A percentile compares a stretch with the other conserved stretches of the same genome.
Conservation (phyloP, 2,329 filamentous ascomycete species). For the Hypoxylon rubiginosum region DNA sequence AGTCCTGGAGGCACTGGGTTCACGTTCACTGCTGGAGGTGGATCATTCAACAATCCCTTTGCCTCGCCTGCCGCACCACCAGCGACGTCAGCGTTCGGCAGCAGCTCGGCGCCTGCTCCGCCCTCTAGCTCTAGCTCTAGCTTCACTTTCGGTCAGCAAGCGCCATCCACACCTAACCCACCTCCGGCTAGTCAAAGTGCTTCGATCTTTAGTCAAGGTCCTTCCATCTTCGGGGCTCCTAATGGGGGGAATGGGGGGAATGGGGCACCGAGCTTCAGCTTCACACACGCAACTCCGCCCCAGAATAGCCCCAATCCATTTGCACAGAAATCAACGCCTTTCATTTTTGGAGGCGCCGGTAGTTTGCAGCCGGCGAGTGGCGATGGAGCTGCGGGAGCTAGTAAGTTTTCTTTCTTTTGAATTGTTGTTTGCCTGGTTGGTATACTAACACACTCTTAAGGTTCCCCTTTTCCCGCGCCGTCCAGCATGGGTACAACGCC, state of each 20-base stretch:
- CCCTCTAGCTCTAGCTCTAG: too few species aligned
- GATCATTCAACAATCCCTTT: constrained; percentile 54
- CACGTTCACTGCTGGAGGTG: constrained; percentile 55
- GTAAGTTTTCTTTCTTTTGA: constrained; percentile 52
- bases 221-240: constrained; percentile 45
- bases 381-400: constrained; percentile 58
- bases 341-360: constrained; percentile 44
- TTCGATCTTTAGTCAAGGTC: background rate
- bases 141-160: constrained; percentile 47
- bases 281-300: constrained; percentile 51
- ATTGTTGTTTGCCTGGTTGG: background rate
- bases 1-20: constrained; percentile 47
- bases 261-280: constrained; percentile 55
- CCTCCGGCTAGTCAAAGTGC: constrained; percentile 41
- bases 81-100: constrained; percentile 43
- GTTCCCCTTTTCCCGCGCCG: constrained; percentile 64
- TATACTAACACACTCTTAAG: constrained; percentile 40
- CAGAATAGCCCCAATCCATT: constrained; percentile 47
- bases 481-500: constrained; percentile 73
- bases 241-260: constrained; percentile 47
- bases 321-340: constrained; percentile 48
- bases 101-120: constrained; percentile 38
- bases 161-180: constrained; percentile 44
- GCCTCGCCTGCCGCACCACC: constrained; percentile 35
- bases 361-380: constrained; percentile 49